Conservation (phyloP, 768 basidiomycete genomes). For the Suillus subaureus region DNA sequence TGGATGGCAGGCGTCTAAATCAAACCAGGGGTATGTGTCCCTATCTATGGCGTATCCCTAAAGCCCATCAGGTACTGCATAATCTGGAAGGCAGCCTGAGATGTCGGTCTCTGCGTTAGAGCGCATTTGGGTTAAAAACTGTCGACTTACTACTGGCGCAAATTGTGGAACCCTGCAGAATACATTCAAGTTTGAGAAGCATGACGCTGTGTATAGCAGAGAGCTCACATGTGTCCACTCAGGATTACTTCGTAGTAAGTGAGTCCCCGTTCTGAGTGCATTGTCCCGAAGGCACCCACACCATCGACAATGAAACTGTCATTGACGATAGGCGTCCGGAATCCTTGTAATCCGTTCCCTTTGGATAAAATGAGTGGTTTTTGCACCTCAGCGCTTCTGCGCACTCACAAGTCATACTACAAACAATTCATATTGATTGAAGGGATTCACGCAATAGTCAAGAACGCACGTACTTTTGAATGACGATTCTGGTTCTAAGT, state of each 20-base stretch:
- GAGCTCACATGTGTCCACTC: too few relatives aligned
- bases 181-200: too few relatives aligned
- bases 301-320: constrained; percentile 51
- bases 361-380: constrained; percentile 1
- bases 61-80: too few relatives aligned
- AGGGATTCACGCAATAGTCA: neutral
- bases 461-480: constrained; percentile 52
- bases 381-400: neutral
- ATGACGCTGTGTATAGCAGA: too few relatives aligned
- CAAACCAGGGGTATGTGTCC: neutral
- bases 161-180: too few relatives aligned
- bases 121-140: neutral
- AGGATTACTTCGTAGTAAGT: too few relatives aligned
- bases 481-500: constrained; percentile 52
- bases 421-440: neutral
- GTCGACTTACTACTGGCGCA: too few relatives aligned
- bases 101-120: neutral
- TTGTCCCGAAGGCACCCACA: too few relatives aligned
- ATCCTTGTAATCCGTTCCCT: constrained; percentile 52
- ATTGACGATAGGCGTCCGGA: constrained; percentile 65
- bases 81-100: too few relatives aligned
- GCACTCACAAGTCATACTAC: constrained; percentile 46
- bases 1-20: neutral
- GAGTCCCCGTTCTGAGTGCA: too few relatives aligned
- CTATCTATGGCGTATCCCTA: too few relatives aligned